Conservation (phyloP, 768 basidiomycete species). For the Auricularia heimuer region DNA sequence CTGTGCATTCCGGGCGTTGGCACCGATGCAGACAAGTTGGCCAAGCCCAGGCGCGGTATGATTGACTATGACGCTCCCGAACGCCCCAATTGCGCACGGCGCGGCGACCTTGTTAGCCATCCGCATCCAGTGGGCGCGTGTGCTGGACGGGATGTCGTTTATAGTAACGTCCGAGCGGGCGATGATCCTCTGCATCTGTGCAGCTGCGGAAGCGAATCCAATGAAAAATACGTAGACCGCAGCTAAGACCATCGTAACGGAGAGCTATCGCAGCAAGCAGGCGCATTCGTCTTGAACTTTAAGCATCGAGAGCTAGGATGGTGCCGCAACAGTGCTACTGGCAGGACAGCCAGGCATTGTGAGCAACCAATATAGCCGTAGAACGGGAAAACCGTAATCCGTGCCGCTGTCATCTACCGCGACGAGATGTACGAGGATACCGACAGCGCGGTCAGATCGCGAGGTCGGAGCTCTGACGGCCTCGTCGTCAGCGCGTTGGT, state of each 20-base stretch:
- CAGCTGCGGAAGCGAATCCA: background rate
- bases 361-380: too few species aligned
- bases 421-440: too few species aligned
- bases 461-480: too few species aligned
- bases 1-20: background rate
- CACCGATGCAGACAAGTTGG: background rate
- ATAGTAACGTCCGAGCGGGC: background rate
- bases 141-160: conserved; percentile 3
- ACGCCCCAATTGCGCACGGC: background rate
- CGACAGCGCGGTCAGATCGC: too few species aligned
- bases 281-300: too few species aligned
- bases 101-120: background rate
- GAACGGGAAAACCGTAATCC: too few species aligned
- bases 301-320: too few species aligned
- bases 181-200: background rate
- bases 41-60: background rate
- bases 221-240: background rate
- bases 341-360: too few species aligned
- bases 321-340: too few species aligned
- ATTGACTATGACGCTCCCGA: conserved; percentile 1
- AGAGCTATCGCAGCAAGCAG: too few species aligned
- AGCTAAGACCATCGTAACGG: background rate
- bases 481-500: too few species aligned
- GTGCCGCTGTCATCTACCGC: too few species aligned
- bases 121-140: background rate